phyloP scores from a whole-genome alignment of 805 yeast species.

The Cyberlindnera mycetangii region DNA sequence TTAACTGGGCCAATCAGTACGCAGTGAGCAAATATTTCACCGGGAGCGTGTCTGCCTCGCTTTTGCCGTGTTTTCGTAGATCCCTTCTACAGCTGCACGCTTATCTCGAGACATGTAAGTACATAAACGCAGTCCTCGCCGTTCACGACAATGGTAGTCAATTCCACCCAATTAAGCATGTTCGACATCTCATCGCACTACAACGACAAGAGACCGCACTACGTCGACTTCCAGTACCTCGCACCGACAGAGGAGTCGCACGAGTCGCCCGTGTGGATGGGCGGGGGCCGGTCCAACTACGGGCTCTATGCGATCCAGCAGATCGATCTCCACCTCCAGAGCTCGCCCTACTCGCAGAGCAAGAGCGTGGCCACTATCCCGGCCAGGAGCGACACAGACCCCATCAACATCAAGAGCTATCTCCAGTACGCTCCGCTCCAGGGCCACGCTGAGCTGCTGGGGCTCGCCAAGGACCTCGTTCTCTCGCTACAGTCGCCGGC shows the following conservation, averaged over 20 bases:
- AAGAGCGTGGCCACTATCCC: conserved; percentile 5
- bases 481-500: conserved; percentile 39
- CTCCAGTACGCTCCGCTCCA: conserved; percentile 9
- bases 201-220: neutral
- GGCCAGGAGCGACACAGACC: neutral
- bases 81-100: neutral
- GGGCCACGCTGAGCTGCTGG: conserved; percentile 67
- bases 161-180: neutral
- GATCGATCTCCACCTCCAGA: conserved; percentile 14
- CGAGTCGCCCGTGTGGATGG: conserved; percentile 13
- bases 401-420: conserved; percentile 5
- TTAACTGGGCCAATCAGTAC: no score
- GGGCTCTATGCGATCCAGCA: conserved; percentile 8
- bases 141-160: neutral
- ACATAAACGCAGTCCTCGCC: neutral
- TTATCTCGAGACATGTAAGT: neutral
- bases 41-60: no score
- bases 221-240: conserved; percentile 12
- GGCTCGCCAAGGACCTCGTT: conserved; percentile 51
- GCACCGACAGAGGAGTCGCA: conserved; percentile 13
- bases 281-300: conserved; percentile 10
- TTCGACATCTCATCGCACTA: conserved; percentile 6
- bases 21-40: neutral
- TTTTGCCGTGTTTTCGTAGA: no score
- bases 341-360: conserved; percentile 1